Evolutionary conservation across 331 rosid genomes (phyloP), one percentile per base, ranked within the genome.

Genomic region (Ulmus americana): DNA sequence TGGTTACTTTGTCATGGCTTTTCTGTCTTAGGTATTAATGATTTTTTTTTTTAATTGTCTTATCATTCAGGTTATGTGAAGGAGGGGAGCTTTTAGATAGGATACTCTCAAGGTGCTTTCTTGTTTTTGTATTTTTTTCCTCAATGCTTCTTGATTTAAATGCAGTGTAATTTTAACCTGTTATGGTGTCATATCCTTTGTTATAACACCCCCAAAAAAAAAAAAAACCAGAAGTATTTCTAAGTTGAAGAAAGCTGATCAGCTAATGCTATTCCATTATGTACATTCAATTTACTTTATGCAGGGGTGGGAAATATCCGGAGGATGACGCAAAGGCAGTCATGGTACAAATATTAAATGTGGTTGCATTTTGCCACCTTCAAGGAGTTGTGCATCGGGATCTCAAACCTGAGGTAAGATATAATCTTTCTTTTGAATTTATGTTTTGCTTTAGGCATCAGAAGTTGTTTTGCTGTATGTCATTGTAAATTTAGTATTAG

Each of bases 321-420:
- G 97, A 91, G 83, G 97, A 88, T 47, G 97, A 91, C 70, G 97
- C 97, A 45, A 91, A 77, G 79, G 78, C 74, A 16, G 90, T 91
- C 68, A 45, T 91, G 88, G 67, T 63, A 73, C 96, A 91, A 43
- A 84, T 91, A 69, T 77, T 91, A 43, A 88, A 84, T 63, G 88
- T 88, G 50, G 97, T 83, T 77, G 80, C 97, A 46, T 91, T 91
- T 83, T 91, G 84, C 85, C 97, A 91, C 67, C 85, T 91, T 60
- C 96, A 91, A 65, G 97, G 97, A 42, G 97, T 91, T 84, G 97
- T 91, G 60, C 97, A 91, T 56, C 91, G 97, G 4, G 97, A 91
- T 73, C 97, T 91, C 55, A 91, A 91, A 76, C 97, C 97, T 8
- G 97, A 91, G 95, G 97, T 88, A 67, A 65, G 72, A 46, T 67